A percentile compares a stretch with the other conserved stretches of the same genome.
phyloP scores from a whole-genome alignment of 257 asterid genomes.

The Marsdenia floribunda region DNA sequence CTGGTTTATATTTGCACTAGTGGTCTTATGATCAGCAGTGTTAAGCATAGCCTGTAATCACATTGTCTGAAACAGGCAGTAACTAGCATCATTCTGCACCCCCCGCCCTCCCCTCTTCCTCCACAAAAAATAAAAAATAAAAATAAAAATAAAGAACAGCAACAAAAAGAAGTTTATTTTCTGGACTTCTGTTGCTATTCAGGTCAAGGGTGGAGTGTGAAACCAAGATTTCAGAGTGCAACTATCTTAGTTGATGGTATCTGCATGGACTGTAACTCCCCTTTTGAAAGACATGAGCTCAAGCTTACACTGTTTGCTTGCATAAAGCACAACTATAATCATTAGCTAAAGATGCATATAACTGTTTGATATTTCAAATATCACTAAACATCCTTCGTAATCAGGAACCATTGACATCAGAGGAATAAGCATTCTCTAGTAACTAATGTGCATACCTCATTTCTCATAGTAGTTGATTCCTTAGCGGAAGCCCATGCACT shows the following conservation, averaged over 20 bases:
- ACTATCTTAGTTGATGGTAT: neutral
- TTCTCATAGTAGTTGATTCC: slow-evolving; percentile 73
- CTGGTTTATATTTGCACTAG: neutral
- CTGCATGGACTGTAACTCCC: neutral
- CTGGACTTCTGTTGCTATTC: neutral
- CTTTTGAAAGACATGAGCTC: neutral
- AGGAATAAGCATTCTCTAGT: neutral
- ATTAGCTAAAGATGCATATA: neutral
- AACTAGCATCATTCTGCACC: neutral
- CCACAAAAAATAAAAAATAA: too few species aligned
- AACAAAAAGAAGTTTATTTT: too few species aligned
- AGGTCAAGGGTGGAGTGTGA: neutral
- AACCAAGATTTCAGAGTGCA: neutral
- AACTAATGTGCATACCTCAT: slow-evolving; percentile 49
- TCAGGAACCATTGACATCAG: neutral
- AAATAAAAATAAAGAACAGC: too few species aligned
- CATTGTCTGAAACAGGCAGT: neutral
- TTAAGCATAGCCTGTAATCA: neutral
- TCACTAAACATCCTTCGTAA: neutral
- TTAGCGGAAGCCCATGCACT: slow-evolving; percentile 92
- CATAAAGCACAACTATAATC: neutral
- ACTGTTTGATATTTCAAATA: neutral
- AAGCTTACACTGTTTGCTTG: neutral
- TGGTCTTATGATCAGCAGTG: neutral
- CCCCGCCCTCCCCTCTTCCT: too few species aligned